These are phyloP conservation scores for Ceratobasidium sp. DNA, from an alignment of 1,284 basidiomycete genomes.

Conservation along the genomic window DNA sequence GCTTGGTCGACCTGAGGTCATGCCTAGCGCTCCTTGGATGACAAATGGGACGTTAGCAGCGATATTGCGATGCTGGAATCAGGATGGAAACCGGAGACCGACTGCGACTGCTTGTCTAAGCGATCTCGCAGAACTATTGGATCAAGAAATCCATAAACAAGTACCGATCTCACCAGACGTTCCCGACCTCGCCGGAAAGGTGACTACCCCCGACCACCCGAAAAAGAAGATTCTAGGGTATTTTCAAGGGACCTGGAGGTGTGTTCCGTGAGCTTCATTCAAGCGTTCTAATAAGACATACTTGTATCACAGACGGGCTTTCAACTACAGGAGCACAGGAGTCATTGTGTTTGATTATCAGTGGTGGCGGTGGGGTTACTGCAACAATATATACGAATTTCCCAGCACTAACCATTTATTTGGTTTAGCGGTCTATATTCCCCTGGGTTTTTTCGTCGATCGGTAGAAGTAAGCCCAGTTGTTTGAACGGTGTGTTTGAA, in stretches of 20 bases:
- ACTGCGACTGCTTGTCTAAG: background rate
- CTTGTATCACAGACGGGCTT: background rate
- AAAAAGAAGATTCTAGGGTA: constrained; percentile 26
- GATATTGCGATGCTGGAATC: constrained; percentile 20
- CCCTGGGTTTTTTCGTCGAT: background rate
- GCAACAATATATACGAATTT: background rate
- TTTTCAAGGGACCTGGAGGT: constrained; percentile 19
- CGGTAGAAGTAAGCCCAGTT: background rate
- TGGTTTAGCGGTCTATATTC: background rate
- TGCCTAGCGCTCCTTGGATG: constrained; percentile 14
- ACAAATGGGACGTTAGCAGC: constrained; percentile 8
- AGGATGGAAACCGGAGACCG: background rate
- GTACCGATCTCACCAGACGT: background rate
- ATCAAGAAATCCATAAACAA: too few relatives aligned
- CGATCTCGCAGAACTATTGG: background rate
- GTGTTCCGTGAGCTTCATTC: too few relatives aligned
- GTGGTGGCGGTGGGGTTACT: background rate
- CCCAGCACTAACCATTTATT: background rate
- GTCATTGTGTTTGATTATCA: background rate
- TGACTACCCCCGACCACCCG: background rate
- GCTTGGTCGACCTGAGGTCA: background rate
- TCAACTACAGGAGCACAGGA: background rate
- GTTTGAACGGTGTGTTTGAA: background rate
- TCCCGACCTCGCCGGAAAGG: background rate
- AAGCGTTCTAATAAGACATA: too few relatives aligned